Evolutionary conservation across 495 filamentous ascomycete genomes (phyloP).

Genomic region (Trichodelitschia bisporula): DNA sequence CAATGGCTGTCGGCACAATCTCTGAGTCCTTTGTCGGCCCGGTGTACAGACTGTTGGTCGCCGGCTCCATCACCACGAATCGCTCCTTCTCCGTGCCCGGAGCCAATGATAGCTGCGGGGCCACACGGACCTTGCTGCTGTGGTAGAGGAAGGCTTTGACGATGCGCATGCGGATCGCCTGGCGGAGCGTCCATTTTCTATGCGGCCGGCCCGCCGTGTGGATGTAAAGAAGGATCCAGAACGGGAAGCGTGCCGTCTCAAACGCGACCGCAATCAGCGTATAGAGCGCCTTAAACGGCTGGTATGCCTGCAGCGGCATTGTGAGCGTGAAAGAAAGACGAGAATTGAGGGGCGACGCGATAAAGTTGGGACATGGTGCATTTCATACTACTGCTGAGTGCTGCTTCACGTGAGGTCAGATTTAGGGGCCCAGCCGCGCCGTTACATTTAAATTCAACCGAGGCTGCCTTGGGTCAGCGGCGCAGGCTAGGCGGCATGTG

Average conservation of each 20-base stretch:
- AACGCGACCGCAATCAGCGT: conserved; percentile 9
- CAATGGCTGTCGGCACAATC: conserved; percentile 13
- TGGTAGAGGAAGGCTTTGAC: conserved; percentile 9
- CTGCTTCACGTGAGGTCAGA: too few species aligned
- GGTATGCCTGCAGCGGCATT: conserved; percentile 6
- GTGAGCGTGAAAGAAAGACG: too few species aligned
- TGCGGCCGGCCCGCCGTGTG: conserved; percentile 10
- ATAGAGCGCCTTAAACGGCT: conserved; percentile 17
- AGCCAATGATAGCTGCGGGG: conserved; percentile 9
- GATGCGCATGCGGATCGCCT: conserved; percentile 13
- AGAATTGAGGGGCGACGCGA: too few species aligned
- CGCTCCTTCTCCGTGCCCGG: conserved; percentile 13
- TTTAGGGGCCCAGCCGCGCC: too few species aligned
- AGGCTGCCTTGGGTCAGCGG: too few species aligned
- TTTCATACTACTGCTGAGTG: too few species aligned
- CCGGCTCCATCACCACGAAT: conserved; percentile 12
- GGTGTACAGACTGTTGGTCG: conserved; percentile 5
- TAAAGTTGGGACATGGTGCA: too few species aligned
- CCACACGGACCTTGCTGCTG: conserved; percentile 7
- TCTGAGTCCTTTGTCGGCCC: conserved; percentile 10
- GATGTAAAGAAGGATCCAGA: conserved; percentile 13
- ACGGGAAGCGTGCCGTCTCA: conserved; percentile 11
- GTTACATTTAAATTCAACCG: too few species aligned
- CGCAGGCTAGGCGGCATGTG: too few species aligned
- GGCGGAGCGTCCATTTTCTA: conserved; percentile 11